Conservation (phyloP, 2,329 filamentous ascomycete genomes). For the Ceratocystis lukuohia region DNA sequence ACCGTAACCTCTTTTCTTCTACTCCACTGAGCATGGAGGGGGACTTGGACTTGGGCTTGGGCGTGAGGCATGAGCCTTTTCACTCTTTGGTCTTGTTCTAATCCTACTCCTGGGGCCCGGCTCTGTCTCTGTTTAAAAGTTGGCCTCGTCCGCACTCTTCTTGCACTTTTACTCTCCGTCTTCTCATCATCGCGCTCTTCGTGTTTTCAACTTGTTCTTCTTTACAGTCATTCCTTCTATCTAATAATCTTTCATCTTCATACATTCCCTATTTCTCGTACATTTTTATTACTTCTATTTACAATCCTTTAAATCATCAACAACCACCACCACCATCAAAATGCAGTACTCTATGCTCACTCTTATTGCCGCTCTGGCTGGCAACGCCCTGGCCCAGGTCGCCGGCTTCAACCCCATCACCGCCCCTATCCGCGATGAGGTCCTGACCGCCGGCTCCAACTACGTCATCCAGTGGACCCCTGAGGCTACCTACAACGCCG, state of each 20-base stretch:
- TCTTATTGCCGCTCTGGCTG: constrained; percentile 35
- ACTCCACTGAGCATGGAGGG: not conserved
- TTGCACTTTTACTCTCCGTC: constrained; percentile 6
- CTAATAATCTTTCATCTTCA: not conserved
- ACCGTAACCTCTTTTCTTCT: not conserved
- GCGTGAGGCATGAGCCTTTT: not conserved
- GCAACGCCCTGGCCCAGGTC: constrained; percentile 40
- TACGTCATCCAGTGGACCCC: constrained; percentile 39
- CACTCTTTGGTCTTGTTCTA: not conserved
- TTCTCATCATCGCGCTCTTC: constrained; percentile 16
- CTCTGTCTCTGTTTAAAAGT: constrained; percentile 15
- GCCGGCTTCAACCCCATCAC: constrained; percentile 43
- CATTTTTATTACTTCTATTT: constrained; percentile 9
- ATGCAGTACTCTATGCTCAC: constrained; percentile 40
- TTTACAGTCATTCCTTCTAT: constrained; percentile 17
- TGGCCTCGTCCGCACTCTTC: constrained; percentile 14
- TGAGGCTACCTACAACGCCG: constrained; percentile 30
- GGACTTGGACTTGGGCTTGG: not conserved
- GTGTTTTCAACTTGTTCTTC: constrained; percentile 13
- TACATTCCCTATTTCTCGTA: constrained; percentile 4
- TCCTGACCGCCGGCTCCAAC: constrained; percentile 35
- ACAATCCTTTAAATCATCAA: constrained; percentile 4
- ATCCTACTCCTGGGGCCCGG: not conserved
- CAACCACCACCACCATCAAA: constrained; percentile 28
- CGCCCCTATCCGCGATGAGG: constrained; percentile 33